These are phyloP conservation scores for Backusella morwellensis DNA, from an alignment of 192 early-diverging fungal species.

Conservation along the genomic window DNA sequence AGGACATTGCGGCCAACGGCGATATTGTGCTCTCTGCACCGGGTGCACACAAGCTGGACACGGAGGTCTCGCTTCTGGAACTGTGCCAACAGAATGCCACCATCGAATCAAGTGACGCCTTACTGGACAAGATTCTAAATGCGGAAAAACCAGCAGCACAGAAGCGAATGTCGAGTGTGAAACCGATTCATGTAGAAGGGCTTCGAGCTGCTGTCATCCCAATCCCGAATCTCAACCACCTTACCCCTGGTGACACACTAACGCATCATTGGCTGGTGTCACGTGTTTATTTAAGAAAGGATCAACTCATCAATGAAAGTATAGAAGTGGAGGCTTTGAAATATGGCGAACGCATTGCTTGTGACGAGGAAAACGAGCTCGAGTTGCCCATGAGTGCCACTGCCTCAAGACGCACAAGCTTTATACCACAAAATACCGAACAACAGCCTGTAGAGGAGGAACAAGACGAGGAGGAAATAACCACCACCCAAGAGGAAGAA, in stretches of 20 bases:
- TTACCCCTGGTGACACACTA: conserved; percentile 38
- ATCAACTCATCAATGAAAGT: conserved; percentile 54
- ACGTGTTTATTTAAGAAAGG: conserved; percentile 53
- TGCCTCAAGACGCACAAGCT: conserved; percentile 6
- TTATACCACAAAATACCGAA: background rate
- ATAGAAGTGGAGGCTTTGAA: conserved; percentile 47
- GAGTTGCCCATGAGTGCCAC: background rate
- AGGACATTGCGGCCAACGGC: conserved; percentile 4
- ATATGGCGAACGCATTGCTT: conserved; percentile 39
- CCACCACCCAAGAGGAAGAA: background rate
- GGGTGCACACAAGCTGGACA: conserved; percentile 42
- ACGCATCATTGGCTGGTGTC: conserved; percentile 56
- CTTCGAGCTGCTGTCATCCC: conserved; percentile 16
- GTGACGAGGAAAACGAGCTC: conserved; percentile 27
- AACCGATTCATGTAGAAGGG: conserved; percentile 6
- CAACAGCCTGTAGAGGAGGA: background rate
- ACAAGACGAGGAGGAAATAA: background rate
- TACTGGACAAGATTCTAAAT: background rate
- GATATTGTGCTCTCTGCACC: conserved; percentile 37
- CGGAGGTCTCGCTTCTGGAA: conserved; percentile 35
- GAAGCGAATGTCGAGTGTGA: background rate
- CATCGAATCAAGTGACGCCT: conserved; percentile 7
- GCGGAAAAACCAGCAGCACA: background rate
- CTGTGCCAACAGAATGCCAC: conserved; percentile 35
- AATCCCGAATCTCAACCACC: background rate